Evolutionary conservation across 2,329 filamentous ascomycete genomes (phyloP), one percentile per base, ranked within the genome.

Genomic region (Metarhizium humberi): DNA sequence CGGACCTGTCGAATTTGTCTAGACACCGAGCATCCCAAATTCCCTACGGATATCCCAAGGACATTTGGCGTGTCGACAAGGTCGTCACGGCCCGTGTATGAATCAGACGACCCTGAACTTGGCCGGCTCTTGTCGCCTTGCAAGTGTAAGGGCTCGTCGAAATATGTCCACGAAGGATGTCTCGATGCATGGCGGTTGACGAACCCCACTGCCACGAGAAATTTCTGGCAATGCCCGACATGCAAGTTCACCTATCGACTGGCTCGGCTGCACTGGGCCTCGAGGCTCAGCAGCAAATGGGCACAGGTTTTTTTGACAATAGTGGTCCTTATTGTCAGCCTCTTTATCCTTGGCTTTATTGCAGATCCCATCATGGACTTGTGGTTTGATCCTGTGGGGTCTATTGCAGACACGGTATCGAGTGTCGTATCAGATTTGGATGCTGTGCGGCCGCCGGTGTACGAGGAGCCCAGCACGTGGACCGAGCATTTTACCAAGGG

Each of bases 111-210:
- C 60, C 78, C 84, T 6, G 79, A 86, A 60, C 79, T 87, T 34
- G 90, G 90, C 43, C 85, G 90, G 52, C 76, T 99, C 32, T 81
- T 97, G 63, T 87, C 88, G 54, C 94, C 94, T 40, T 99, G 94
- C 77, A 85, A 86, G 72, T 99, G 94, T 79, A 95, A 90, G 73
- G 94, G 94, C 53, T 90, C 88, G 43, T 89, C 92, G 63, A 89
- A 89, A 73, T 96, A 95, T 71, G 91, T 97, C 29, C 94, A 99
- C 69, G 90, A 96, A 70, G 87, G 85, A 34, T 99, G 94, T 66
- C 77, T 99, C 51, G 83, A 88, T 64, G 78, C 82, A 11, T 97
- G 92, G 90, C 83, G 94, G 62, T 79, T 86, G 59, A 80, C 88
- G 47, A 84, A 90, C 66, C 87, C 88, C 0, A 65, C 71, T 32